Base-by-base conservation (phyloP, 1,139 yeast species). In the Debaryomyces udenii region DNA sequence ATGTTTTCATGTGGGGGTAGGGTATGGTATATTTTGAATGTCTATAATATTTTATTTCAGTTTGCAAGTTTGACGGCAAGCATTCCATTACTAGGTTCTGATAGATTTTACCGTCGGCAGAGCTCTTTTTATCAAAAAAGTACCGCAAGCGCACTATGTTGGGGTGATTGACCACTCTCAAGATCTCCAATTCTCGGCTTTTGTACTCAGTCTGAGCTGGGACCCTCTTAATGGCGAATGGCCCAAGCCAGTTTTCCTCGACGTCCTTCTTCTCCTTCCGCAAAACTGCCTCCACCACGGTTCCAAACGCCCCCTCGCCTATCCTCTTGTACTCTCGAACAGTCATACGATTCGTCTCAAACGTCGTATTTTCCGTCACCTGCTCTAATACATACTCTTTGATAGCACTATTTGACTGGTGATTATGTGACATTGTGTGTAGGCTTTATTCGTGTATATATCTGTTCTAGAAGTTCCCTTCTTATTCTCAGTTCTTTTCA, bases 131-230 rank as follows among this genome's bases (percentile, higher is more conserved):
- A 61, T 83, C 87, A 57, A 82, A 86, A 55, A 81, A 86, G 53
- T 61, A 79, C 49, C 82, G 76, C 52, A 86, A 70, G 37, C 77
- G 70, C 32, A 86, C 88, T 39, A 86, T 81, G 58, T 86, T 86
- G 27, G 94, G 94, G 61, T 86, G 95, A 52, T 80, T 77, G 4
- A 89, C 86, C 34, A 81, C 76, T 53, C 90, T 70, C 52, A 86
- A 70, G 32, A 86, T 81, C 59, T 84, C 91, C 55, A 86, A 68
- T 61, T 86, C 95, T 61, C 95, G 72, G 40, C 86, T 79, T 62
- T 86, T 86, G 62, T 85, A 86, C 60, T 86, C 94, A 0, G 93
- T 86, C 56, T 86, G 93, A 2, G 93, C 93, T 16, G 91, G 91
- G 1, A 85, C 93, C 52, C 88, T 74, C 55, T 86, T 86, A 45